Percentiles rank a stretch among this genome's conserved stretches.
Evolutionary conservation across 169 alveolate genomes (phyloP).

Genomic region (Cryptosporidium bovis): DNA sequence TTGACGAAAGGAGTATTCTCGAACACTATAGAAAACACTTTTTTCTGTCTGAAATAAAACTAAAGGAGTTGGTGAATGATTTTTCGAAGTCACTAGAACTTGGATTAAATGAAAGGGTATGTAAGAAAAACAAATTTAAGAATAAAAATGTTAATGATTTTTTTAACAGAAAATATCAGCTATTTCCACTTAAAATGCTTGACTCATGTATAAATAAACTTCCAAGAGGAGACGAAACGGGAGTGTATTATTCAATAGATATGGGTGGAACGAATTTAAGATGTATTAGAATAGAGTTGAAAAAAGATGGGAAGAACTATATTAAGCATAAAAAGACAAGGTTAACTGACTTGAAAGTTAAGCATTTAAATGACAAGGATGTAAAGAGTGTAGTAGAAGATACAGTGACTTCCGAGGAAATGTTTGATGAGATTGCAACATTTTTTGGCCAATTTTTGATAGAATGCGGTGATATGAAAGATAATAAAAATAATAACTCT

Average conservation of each 20-base stretch:
- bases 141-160: background rate
- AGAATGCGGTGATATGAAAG: conserved; percentile 45
- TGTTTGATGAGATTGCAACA: conserved; percentile 65
- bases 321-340: conserved; percentile 26
- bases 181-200: conserved; percentile 81
- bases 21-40: conserved; percentile 28
- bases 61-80: conserved; percentile 35
- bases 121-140: background rate
- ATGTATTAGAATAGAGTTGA: conserved; percentile 85
- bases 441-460: conserved; percentile 32
- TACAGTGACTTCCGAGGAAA: conserved; percentile 30
- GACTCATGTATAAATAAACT: conserved; percentile 85
- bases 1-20: background rate
- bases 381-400: conserved; percentile 2
- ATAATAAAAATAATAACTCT: background rate
- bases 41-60: conserved; percentile 4
- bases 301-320: conserved; percentile 79
- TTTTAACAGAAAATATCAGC: background rate
- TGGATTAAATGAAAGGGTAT: conserved; percentile 3
- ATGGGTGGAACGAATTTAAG: conserved; percentile 91
- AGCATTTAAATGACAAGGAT: background rate
- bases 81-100: conserved; percentile 10
- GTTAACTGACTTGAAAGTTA: conserved; percentile 20
- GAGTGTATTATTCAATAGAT: conserved; percentile 89
- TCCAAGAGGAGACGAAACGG: conserved; percentile 89